Conservation (phyloP, 768 basidiomycete species). For the Trametes cingulata region DNA sequence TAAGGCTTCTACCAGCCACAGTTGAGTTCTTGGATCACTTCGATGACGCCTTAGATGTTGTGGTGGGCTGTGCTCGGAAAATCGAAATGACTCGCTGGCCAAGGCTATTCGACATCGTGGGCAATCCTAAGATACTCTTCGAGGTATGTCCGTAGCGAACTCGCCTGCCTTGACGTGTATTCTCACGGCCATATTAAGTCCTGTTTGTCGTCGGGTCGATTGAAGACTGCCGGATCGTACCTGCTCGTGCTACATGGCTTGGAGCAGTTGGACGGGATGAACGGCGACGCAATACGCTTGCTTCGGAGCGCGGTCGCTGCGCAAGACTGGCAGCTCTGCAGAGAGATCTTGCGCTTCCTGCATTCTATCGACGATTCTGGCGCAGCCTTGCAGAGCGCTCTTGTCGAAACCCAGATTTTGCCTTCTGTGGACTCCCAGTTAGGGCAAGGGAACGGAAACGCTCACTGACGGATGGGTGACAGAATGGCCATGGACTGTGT, state of each 20-base stretch:
- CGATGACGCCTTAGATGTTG: slow-evolving; percentile 86
- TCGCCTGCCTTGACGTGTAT: too few species aligned
- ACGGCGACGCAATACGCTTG: slow-evolving; percentile 78
- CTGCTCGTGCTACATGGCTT: slow-evolving; percentile 91
- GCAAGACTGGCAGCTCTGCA: slow-evolving; percentile 88
- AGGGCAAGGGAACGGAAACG: slow-evolving; percentile 14
- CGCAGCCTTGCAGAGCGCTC: slow-evolving; percentile 59
- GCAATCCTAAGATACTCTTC: slow-evolving; percentile 86
- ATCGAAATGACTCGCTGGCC: slow-evolving; percentile 93
- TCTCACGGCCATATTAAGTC: slow-evolving; percentile 44
- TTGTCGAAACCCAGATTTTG: slow-evolving; percentile 52
- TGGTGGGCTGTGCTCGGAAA: slow-evolving; percentile 95
- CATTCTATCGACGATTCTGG: slow-evolving; percentile 92
- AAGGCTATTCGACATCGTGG: slow-evolving; percentile 85
- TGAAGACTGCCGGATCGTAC: slow-evolving; percentile 91
- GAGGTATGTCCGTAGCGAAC: slow-evolving; percentile 75
- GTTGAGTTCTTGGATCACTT: slow-evolving; percentile 96
- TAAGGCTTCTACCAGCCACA: slow-evolving; percentile 58
- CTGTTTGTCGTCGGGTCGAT: slow-evolving; percentile 67
- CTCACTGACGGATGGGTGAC: background rate
- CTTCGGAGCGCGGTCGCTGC: slow-evolving; percentile 72
- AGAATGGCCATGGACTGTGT: background rate
- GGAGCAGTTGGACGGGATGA: slow-evolving; percentile 82
- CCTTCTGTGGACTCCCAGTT: slow-evolving; percentile 13
- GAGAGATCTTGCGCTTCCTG: slow-evolving; percentile 89